Evolutionary conservation across 495 filamentous ascomycete genomes (phyloP).

Genomic region (Zalerion maritima): DNA sequence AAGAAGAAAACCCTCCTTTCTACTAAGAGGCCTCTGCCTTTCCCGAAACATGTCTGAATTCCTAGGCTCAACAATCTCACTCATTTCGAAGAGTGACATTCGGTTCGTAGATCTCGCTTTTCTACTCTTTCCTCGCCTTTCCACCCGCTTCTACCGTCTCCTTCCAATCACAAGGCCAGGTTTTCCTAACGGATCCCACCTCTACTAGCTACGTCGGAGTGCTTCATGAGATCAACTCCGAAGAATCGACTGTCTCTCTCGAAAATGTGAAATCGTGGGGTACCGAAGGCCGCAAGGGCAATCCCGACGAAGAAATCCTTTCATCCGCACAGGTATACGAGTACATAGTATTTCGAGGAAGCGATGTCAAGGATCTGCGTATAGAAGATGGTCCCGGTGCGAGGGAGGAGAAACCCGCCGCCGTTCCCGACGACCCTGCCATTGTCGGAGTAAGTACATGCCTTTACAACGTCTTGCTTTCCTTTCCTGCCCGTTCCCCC

Average conservation of each 20-base stretch:
- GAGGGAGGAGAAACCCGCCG: slow-evolving; percentile 60
- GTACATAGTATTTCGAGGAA: slow-evolving; percentile 97
- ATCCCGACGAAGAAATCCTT: slow-evolving; percentile 64
- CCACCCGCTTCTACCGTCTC: slow-evolving; percentile 6
- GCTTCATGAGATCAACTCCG: slow-evolving; percentile 94
- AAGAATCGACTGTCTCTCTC: slow-evolving; percentile 87
- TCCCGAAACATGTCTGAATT: slow-evolving; percentile 33
- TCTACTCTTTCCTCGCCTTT: not conserved
- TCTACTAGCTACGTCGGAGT: slow-evolving; percentile 74
- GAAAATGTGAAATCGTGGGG: slow-evolving; percentile 89
- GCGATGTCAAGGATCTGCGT: slow-evolving; percentile 94
- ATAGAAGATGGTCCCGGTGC: slow-evolving; percentile 60
- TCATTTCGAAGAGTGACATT: slow-evolving; percentile 97
- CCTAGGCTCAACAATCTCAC: slow-evolving; percentile 53
- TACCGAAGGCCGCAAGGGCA: slow-evolving; percentile 73
- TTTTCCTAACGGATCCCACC: slow-evolving; percentile 15
- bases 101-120: slow-evolving; percentile 40
- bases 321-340: slow-evolving; percentile 81
- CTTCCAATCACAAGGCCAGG: not conserved
- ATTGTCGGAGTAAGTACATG: slow-evolving; percentile 79
- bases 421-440: slow-evolving; percentile 86
- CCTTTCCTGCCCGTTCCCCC: slow-evolving; percentile 4
- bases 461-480: not conserved
- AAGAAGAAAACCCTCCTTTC: too few species aligned
- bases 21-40: too few species aligned